Percentiles rank a stretch among this genome's conserved stretches.
Evolutionary conservation across 306 rosid genomes (phyloP).

Genomic region (Herpetospermum pedunculosum): DNA sequence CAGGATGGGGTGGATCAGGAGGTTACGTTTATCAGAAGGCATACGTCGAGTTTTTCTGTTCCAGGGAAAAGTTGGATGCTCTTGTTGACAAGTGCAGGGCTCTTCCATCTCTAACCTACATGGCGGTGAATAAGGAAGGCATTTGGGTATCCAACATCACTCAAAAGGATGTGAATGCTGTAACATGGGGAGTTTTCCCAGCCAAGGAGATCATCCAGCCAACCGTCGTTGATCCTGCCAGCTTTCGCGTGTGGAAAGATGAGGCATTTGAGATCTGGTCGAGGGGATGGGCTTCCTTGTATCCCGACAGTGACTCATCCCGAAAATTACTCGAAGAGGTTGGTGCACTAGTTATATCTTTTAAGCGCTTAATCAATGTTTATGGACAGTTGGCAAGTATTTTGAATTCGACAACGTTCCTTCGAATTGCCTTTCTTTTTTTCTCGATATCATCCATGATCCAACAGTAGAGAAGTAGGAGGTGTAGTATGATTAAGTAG

Average conservation of each 20-base stretch:
- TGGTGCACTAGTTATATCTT: neutral
- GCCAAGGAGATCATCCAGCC: constrained; percentile 93
- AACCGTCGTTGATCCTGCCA: constrained; percentile 81
- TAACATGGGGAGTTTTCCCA: constrained; percentile 98
- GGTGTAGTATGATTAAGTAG: neutral
- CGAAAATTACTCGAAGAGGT: constrained; percentile 86
- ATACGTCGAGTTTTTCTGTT: constrained; percentile 90
- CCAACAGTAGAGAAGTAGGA: neutral
- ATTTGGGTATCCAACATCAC: constrained; percentile 55
- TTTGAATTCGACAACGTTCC: too few species aligned
- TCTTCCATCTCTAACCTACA: constrained; percentile 55
- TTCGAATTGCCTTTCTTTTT: too few species aligned
- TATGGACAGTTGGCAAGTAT: neutral
- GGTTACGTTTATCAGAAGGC: constrained; percentile 97
- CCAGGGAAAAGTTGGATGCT: constrained; percentile 57
- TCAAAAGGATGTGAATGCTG: constrained; percentile 73
- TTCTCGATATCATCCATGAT: neutral
- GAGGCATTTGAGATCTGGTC: constrained; percentile 96
- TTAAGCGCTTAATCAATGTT: neutral
- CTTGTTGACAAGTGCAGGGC: constrained; percentile 59
- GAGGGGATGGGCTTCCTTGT: constrained; percentile 75
- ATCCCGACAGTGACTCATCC: constrained; percentile 63
- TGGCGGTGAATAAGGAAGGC: constrained; percentile 81
- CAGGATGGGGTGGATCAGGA: constrained; percentile 97
- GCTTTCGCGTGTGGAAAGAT: constrained; percentile 85